Conservation (phyloP, 2,329 filamentous ascomycete genomes). For the Penicillium verrucosum region DNA sequence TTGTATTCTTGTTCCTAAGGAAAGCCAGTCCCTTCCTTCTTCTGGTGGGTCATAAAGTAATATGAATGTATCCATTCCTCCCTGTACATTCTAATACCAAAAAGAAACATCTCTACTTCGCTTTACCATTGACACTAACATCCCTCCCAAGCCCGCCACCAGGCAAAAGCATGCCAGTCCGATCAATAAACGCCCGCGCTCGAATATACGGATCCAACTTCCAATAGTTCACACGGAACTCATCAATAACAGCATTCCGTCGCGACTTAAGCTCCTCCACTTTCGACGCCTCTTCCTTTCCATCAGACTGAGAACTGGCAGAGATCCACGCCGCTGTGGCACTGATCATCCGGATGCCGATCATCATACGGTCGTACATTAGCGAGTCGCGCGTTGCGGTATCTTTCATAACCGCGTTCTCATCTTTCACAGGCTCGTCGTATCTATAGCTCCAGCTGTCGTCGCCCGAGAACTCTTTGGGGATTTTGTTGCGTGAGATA, state of each 20-base stretch:
- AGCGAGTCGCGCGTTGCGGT: slow-evolving; percentile 56
- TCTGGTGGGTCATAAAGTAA: not conserved
- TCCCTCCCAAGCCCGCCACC: slow-evolving; percentile 47
- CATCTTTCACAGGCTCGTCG: slow-evolving; percentile 68
- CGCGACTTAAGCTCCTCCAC: slow-evolving; percentile 24
- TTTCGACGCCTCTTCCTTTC: slow-evolving; percentile 19
- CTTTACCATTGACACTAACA: not conserved
- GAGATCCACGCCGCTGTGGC: slow-evolving; percentile 72
- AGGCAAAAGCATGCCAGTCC: slow-evolving; percentile 64
- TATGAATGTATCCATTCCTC: not conserved
- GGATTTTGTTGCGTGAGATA: slow-evolving; percentile 65
- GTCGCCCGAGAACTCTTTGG: slow-evolving; percentile 76
- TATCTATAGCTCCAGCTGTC: slow-evolving; percentile 81
- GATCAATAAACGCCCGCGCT: slow-evolving; percentile 75
- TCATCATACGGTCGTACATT: slow-evolving; percentile 56
- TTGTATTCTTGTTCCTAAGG: no score
- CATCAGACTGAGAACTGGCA: slow-evolving; percentile 47
- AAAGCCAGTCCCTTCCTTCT: no score
- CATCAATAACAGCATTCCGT: slow-evolving; percentile 60
- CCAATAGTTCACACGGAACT: slow-evolving; percentile 76
- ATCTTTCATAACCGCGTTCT: slow-evolving; percentile 70
- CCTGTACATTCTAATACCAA: not conserved
- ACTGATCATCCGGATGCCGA: slow-evolving; percentile 69
- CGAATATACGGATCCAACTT: slow-evolving; percentile 78
- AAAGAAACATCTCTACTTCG: not conserved